Evolutionary conservation across 345 rosid species (phyloP).

Genomic region (Anastatica hierochuntica): DNA sequence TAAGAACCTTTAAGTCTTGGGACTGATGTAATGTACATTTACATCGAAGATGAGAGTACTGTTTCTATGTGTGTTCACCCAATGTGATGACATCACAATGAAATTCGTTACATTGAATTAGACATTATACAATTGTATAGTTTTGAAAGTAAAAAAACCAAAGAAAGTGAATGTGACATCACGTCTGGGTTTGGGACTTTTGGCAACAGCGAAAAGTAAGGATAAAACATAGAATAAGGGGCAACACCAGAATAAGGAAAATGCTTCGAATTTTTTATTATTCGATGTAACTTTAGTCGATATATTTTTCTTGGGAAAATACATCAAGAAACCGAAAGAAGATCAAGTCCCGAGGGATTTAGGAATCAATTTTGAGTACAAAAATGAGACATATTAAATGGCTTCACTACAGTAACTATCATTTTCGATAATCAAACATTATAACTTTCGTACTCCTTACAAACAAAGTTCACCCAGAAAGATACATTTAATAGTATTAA

Average conservation of each 20-base stretch:
- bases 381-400: too few species aligned
- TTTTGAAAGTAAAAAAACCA: neutral
- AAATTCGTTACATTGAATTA: neutral
- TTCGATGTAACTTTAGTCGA: neutral
- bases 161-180: neutral
- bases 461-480: too few species aligned
- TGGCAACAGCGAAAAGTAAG: neutral
- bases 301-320: neutral
- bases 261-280: neutral
- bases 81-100: neutral
- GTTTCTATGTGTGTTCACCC: neutral
- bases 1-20: too few species aligned
- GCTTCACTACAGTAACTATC: too few species aligned
- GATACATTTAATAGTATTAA: too few species aligned
- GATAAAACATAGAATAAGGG: neutral
- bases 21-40: neutral
- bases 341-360: too few species aligned
- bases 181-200: neutral
- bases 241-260: neutral
- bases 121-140: neutral
- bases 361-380: too few species aligned
- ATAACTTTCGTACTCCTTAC: too few species aligned
- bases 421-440: too few species aligned
- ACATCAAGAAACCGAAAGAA: slow-evolving; percentile 3
- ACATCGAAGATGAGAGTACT: neutral